A percentile compares a stretch with the other conserved stretches of the same genome.
phyloP scores from a whole-genome alignment of 495 filamentous ascomycete genomes.

The Tetracladium marchalianum region DNA sequence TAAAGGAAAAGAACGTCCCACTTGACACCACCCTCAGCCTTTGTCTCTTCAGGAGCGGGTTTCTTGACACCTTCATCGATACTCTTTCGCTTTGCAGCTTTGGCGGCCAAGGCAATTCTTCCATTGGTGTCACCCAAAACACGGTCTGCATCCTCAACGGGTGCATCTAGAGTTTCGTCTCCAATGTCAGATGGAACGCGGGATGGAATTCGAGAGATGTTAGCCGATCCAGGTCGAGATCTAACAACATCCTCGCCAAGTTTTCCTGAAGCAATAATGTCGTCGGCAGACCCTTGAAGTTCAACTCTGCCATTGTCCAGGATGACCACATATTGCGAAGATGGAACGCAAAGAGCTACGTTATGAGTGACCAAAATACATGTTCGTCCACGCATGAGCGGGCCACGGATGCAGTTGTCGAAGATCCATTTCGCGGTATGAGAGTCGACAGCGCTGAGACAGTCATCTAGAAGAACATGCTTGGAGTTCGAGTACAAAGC shows the following conservation, averaged over 20 bases:
- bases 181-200: slow-evolving; percentile 61
- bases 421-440: slow-evolving; percentile 99
- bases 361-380: slow-evolving; percentile 99
- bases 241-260: slow-evolving; percentile 77
- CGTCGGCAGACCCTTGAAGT: slow-evolving; percentile 63
- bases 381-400: slow-evolving; percentile 78
- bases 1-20: slow-evolving; percentile 78
- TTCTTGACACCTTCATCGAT: slow-evolving; percentile 32
- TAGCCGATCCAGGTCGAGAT: slow-evolving; percentile 16
- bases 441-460: slow-evolving; percentile 95
- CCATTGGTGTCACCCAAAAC: slow-evolving; percentile 25
- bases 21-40: slow-evolving; percentile 77
- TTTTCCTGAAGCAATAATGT: slow-evolving; percentile 73
- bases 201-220: slow-evolving; percentile 58
- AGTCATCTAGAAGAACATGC: slow-evolving; percentile 90
- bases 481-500: slow-evolving; percentile 87
- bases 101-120: slow-evolving; percentile 27
- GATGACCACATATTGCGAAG: slow-evolving; percentile 68
- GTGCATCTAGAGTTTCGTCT: slow-evolving; percentile 37
- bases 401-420: slow-evolving; percentile 79
- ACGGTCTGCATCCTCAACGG: slow-evolving; percentile 31
- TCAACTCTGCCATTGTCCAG: slow-evolving; percentile 78
- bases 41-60: slow-evolving; percentile 55
- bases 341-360: slow-evolving; percentile 69
- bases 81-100: slow-evolving; percentile 36